phyloP scores from a whole-genome alignment of 768 basidiomycete species.

The Leccinellum rugosiceps region DNA sequence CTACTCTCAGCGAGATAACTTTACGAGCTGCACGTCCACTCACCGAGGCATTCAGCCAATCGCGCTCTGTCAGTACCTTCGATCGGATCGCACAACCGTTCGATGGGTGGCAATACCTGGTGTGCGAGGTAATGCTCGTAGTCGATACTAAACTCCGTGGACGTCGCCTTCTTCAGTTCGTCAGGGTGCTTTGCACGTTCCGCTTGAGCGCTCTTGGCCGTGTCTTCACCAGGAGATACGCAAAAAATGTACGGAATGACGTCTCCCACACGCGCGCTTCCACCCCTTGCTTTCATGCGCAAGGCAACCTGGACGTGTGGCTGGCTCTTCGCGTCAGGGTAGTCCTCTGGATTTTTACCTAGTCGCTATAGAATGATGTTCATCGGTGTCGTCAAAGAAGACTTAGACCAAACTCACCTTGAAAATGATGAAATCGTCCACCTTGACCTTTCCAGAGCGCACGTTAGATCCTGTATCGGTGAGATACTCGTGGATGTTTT shows the following conservation, averaged over 20 bases:
- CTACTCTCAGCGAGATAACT: not conserved
- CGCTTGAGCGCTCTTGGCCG: slow-evolving; percentile 74
- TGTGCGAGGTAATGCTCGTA: slow-evolving; percentile 88
- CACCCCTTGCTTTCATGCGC: slow-evolving; percentile 81
- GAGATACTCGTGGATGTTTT: slow-evolving; percentile 91
- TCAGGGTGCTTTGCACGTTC: slow-evolving; percentile 93
- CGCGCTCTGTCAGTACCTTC: slow-evolving; percentile 92
- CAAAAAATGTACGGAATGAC: slow-evolving; percentile 98
- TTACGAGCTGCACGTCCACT: slow-evolving; percentile 14
- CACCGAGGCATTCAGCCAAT: slow-evolving; percentile 93
- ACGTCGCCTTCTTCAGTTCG: slow-evolving; percentile 70
- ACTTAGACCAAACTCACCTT: slow-evolving; percentile 55
- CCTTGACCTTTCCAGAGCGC: slow-evolving; percentile 66
- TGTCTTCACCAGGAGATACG: slow-evolving; percentile 65
- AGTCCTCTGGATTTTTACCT: slow-evolving; percentile 95
- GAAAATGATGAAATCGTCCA: slow-evolving; percentile 95
- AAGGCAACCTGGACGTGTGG: slow-evolving; percentile 97
- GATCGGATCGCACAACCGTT: slow-evolving; percentile 93
- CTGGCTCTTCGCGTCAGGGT: slow-evolving; percentile 91
- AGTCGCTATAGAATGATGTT: slow-evolving; percentile 57
- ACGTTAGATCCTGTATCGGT: slow-evolving; percentile 73
- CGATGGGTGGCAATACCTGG: slow-evolving; percentile 92
- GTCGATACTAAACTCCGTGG: slow-evolving; percentile 69
- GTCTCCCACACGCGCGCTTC: slow-evolving; percentile 79
- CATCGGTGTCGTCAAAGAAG: not conserved